Conservation (phyloP, 148 eudicot species). For the Chenopodium berlandieri region DNA sequence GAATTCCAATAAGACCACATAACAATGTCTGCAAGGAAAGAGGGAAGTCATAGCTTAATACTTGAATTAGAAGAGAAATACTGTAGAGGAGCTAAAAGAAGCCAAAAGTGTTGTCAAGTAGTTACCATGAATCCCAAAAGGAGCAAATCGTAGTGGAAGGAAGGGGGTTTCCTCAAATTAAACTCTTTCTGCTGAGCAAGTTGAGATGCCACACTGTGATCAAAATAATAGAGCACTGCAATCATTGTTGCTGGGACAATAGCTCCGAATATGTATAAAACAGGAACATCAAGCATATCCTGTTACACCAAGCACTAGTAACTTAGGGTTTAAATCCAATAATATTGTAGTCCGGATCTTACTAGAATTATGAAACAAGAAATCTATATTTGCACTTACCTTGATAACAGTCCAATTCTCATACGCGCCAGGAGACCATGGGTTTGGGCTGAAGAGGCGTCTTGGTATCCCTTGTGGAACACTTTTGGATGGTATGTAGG, state of each 20-base stretch:
- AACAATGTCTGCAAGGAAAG: constrained; percentile 52
- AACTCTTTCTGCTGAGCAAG: constrained; percentile 94
- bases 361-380: neutral
- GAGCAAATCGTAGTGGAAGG: constrained; percentile 87
- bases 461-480: constrained; percentile 85
- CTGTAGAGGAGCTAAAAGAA: neutral
- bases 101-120: neutral
- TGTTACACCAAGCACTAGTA: constrained; percentile 34
- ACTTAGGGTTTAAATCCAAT: neutral
- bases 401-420: constrained; percentile 84
- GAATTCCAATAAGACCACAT: constrained; percentile 84
- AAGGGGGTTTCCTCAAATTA: constrained; percentile 74
- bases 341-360: too few relatives aligned
- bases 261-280: constrained; percentile 79
- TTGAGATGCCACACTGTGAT: constrained; percentile 95
- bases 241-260: constrained; percentile 93
- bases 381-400: constrained; percentile 31
- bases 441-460: constrained; percentile 88
- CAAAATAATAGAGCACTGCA: constrained; percentile 91
- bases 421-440: constrained; percentile 96
- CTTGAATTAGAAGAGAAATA: neutral
- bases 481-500: constrained; percentile 69
- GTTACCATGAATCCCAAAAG: constrained; percentile 85
- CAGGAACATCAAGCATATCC: constrained; percentile 81
- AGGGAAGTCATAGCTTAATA: neutral